Base-by-base conservation (phyloP, 192 early-diverging fungal species). In the Backusella circina region DNA sequence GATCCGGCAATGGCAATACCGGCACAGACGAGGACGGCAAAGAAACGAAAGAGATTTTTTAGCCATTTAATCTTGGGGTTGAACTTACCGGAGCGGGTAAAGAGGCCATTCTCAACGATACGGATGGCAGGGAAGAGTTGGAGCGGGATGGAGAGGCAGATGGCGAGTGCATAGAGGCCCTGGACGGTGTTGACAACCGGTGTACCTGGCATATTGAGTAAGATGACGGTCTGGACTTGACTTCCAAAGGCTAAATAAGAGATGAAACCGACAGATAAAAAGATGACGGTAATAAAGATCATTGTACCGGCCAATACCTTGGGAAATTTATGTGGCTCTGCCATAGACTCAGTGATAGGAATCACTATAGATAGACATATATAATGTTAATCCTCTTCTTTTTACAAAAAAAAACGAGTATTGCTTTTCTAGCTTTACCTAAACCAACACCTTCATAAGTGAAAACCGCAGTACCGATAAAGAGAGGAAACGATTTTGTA, bases 381-480 rank as follows among this genome's bases (percentile, higher is more conserved):
- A 9, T 37, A 37, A 37, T 37, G 36, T 37, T 37, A 37, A 1
- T 37, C 10, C 8, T 1, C 0, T 37, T 37, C 36, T 10, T 37
- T n/a, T 37, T 37, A 10, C 36, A 9, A 39, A 50, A 21, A 64
- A 35, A 35, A 35, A 35, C 33, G 33, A 2, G 33, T n/a, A n/a
- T n/a, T n/a, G n/a, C n/a, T n/a, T n/a, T n/a, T n/a, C n/a, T 35
- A 54, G 12, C 21, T 54, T 75, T 68, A 80, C 79, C 91, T 32
- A 95, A 81, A 65, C 94, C 92, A 70, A 95, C 93, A 67, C 95
- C 93, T 85, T 95, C 94, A 76, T 92, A 97, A 15, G 92, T 89
- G 84, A 91, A 96, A 70, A 97, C 94, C 41, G 97, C 97, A 15
- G 97, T 99, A 68, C 97, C 97, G 50, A 99, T 91, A 75, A 97